Evolutionary conservation across 2,329 filamentous ascomycete genomes (phyloP).

Genomic region (Fusarium protoensiforme): DNA sequence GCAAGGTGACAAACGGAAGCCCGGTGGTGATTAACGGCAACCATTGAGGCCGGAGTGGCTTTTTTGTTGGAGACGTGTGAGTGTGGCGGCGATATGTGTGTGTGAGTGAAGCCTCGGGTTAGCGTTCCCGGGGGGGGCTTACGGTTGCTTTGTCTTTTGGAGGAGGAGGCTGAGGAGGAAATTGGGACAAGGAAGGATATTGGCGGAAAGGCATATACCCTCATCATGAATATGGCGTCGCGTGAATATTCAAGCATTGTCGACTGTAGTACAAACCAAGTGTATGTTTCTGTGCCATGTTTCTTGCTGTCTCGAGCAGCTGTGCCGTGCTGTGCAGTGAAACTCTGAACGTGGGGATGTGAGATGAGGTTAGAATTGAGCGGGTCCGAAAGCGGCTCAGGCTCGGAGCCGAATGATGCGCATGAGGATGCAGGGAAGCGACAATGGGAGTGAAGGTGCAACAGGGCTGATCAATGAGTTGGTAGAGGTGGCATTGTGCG

Average conservation of each 20-base stretch:
- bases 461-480: neutral
- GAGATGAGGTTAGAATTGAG: neutral
- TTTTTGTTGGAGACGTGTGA: neutral
- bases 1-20: slow-evolving; percentile 36
- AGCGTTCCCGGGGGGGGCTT: slow-evolving; percentile 2
- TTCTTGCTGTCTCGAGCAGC: neutral
- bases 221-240: slow-evolving; percentile 22
- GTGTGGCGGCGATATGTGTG: neutral
- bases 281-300: neutral
- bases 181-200: neutral
- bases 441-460: neutral
- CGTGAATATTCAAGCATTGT: neutral
- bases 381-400: neutral
- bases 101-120: neutral
- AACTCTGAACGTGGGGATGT: neutral
- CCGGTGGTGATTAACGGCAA: slow-evolving; percentile 17
- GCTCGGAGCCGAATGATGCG: slow-evolving; percentile 4
- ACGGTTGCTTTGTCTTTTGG: slow-evolving; percentile 7
- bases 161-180: neutral
- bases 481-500: neutral
- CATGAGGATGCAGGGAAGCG: neutral
- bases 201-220: slow-evolving; percentile 30
- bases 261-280: neutral
- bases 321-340: neutral
- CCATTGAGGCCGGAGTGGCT: slow-evolving; percentile 6